Percentiles rank a stretch among this genome's conserved stretches.
These are phyloP conservation scores for Drechslera avenae DNA, from an alignment of 2,329 filamentous ascomycete genomes.

Conservation along the genomic window DNA sequence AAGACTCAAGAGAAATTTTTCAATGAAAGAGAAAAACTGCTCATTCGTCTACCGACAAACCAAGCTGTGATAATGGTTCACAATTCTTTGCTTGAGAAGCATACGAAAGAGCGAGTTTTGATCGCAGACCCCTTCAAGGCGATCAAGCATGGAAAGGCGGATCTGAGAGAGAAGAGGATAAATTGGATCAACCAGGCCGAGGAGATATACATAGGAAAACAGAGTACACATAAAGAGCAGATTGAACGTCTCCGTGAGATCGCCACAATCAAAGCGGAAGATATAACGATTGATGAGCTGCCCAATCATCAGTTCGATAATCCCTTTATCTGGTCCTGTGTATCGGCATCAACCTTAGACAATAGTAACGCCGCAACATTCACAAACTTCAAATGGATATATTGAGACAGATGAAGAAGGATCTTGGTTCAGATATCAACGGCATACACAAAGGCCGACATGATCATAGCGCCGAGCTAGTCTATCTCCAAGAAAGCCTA, in stretches of 20 bases:
- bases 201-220: background rate
- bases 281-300: background rate
- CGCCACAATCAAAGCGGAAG: background rate
- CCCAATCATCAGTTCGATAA: background rate
- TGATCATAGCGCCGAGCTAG: background rate
- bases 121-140: background rate
- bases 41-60: background rate
- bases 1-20: background rate
- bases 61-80: background rate
- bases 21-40: background rate
- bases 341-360: no score
- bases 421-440: background rate
- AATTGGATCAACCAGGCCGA: background rate
- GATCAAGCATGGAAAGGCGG: background rate
- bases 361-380: no score
- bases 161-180: background rate
- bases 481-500: background rate
- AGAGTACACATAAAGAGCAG: rapidly evolving
- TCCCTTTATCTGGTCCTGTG: background rate
- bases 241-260: background rate
- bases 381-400: background rate
- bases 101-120: background rate
- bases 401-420: no score
- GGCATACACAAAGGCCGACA: background rate
- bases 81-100: background rate